phyloP scores from a whole-genome alignment of 371 early-diverging fungal species.

The Mucor saturninus region DNA sequence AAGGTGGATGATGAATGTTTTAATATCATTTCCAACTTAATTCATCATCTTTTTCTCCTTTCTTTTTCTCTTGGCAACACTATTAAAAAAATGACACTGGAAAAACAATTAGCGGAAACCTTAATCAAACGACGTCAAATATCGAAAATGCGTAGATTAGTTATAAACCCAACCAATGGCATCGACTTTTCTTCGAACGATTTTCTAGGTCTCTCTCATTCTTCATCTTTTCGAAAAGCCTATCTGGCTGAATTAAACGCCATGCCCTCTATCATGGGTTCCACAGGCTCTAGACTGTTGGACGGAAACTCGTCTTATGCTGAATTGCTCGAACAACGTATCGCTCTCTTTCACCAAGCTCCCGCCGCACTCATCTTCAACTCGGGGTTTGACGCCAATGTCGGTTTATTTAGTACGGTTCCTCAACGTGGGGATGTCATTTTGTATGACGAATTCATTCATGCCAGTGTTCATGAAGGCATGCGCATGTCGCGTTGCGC shows the following conservation, averaged over 20 bases:
- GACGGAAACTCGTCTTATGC: slow-evolving; percentile 75
- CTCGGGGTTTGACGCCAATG: slow-evolving; percentile 87
- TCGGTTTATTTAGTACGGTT: slow-evolving; percentile 67
- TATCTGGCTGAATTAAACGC: slow-evolving; percentile 52
- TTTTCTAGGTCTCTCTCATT: slow-evolving; percentile 75
- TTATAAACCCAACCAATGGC: slow-evolving; percentile 39
- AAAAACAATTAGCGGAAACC: slow-evolving; percentile 26
- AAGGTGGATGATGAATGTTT: not conserved
- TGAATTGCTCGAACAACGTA: slow-evolving; percentile 60
- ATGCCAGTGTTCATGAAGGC: slow-evolving; percentile 87
- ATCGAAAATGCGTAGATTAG: slow-evolving; percentile 48
- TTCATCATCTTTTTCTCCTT: slow-evolving; percentile 3
- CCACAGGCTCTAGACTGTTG: slow-evolving; percentile 80
- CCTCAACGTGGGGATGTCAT: slow-evolving; percentile 72
- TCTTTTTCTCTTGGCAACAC: slow-evolving; percentile 8
- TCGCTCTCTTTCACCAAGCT: slow-evolving; percentile 69
- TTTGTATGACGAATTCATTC: slow-evolving; percentile 76
- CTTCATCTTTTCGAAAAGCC: slow-evolving; percentile 37
- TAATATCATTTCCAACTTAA: not conserved
- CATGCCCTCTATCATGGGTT: slow-evolving; percentile 59
- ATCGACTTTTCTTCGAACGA: slow-evolving; percentile 86
- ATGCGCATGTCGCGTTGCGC: slow-evolving; percentile 65
- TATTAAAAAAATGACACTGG: slow-evolving; percentile 10
- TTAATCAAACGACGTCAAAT: slow-evolving; percentile 44
- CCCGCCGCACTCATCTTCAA: slow-evolving; percentile 76